These are phyloP conservation scores for Volutella citrinella DNA, from an alignment of 2,329 filamentous ascomycete species.

Conservation along the genomic window DNA sequence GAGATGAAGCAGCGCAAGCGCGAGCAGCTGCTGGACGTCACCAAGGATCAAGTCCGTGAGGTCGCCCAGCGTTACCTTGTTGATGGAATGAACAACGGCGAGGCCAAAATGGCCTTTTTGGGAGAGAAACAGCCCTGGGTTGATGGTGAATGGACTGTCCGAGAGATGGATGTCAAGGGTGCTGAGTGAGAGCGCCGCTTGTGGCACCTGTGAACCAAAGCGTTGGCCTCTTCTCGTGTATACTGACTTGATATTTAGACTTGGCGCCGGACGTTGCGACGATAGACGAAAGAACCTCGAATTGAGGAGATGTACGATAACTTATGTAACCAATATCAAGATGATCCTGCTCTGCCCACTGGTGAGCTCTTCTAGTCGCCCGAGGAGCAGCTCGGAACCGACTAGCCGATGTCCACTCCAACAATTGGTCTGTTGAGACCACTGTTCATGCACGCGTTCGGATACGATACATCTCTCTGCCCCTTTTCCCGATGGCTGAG, in stretches of 20 bases:
- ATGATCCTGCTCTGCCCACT: conserved; percentile 26
- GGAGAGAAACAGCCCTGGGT: conserved; percentile 82
- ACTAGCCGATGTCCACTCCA: too few species aligned
- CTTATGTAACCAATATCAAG: conserved; percentile 25
- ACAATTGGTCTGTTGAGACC: too few species aligned
- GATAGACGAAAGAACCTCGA: conserved; percentile 11
- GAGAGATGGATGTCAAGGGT: conserved; percentile 67
- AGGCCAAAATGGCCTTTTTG: conserved; percentile 69
- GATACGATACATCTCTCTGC: conserved; percentile 65
- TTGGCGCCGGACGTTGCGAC: conserved; percentile 5
- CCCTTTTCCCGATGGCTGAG: conserved; percentile 45
- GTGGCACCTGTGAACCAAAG: too few species aligned
- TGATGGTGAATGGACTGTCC: conserved; percentile 69
- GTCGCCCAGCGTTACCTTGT: conserved; percentile 83
- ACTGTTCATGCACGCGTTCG: conserved; percentile 58
- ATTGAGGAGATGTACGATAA: conserved; percentile 26
- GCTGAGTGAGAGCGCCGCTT: conserved; percentile 31
- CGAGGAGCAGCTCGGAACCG: too few species aligned
- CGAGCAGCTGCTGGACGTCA: conserved; percentile 84
- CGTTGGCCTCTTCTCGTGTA: too few species aligned
- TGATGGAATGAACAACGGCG: conserved; percentile 55
- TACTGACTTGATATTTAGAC: too few species aligned
- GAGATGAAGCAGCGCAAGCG: conserved; percentile 85
- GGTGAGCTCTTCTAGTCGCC: too few species aligned
- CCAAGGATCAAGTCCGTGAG: conserved; percentile 71